These are phyloP conservation scores for Arthrobotrys sphaeroides DNA, from an alignment of 2,329 filamentous ascomycete species.

Conservation along the genomic window DNA sequence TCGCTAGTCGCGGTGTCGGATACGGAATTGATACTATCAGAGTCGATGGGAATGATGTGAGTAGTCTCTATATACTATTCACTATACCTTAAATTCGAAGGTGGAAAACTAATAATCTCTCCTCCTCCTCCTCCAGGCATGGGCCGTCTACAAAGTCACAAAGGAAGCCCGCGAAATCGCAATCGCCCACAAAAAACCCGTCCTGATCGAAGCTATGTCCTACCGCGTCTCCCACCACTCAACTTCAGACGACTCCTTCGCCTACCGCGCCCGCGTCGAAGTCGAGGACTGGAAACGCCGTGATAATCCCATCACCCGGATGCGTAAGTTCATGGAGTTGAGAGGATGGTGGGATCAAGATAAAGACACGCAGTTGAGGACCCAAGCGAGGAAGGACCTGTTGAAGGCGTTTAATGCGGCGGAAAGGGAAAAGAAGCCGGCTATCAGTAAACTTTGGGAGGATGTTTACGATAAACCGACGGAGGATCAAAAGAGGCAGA, in stretches of 20 bases:
- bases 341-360: conserved; percentile 84
- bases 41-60: conserved; percentile 84
- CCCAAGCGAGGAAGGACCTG: conserved; percentile 75
- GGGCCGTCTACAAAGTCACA: conserved; percentile 84
- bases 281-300: conserved; percentile 93
- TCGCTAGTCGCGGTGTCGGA: conserved; percentile 83
- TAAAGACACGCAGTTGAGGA: conserved; percentile 77
- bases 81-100: background rate
- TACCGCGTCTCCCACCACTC: conserved; percentile 98
- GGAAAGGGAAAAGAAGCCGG: conserved; percentile 81
- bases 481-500: conserved; percentile 79
- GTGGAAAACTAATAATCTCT: background rate
- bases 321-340: conserved; percentile 87
- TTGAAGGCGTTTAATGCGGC: conserved; percentile 84
- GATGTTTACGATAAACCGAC: conserved; percentile 91
- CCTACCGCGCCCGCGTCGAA: conserved; percentile 90
- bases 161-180: conserved; percentile 80
- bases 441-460: conserved; percentile 77
- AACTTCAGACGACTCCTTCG: conserved; percentile 95
- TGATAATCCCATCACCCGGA: conserved; percentile 84
- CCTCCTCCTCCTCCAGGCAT: conserved; percentile 67
- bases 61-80: background rate
- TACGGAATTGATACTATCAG: conserved; percentile 95
- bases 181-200: conserved; percentile 69
- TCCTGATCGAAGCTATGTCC: conserved; percentile 94